phyloP scores from a whole-genome alignment of 257 asterid genomes.

The Fraxinus excelsior region DNA sequence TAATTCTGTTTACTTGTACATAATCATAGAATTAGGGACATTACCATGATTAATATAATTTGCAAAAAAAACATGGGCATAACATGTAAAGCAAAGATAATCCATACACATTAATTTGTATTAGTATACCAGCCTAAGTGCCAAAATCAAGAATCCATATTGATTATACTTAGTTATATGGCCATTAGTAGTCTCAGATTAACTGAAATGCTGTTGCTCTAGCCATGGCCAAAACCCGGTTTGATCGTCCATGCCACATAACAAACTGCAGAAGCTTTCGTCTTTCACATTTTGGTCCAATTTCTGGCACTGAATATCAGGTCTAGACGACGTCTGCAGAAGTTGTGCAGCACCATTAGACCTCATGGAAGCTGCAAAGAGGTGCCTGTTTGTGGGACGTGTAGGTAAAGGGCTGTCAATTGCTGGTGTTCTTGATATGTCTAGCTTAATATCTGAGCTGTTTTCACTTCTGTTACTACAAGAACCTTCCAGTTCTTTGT shows the following conservation, averaged over 20 bases:
- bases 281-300: neutral
- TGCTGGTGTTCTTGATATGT: constrained; percentile 1
- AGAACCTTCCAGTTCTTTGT: constrained; percentile 18
- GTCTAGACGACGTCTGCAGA: neutral
- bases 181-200: neutral
- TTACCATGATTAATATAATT: neutral
- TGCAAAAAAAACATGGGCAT: neutral
- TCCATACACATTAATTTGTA: neutral
- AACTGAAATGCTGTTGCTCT: neutral
- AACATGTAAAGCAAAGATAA: neutral
- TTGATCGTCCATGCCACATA: neutral
- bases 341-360: neutral
- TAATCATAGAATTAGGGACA: neutral
- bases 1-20: neutral
- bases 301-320: neutral
- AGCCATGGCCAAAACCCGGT: constrained; percentile 1
- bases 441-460: neutral
- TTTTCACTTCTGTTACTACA: constrained; percentile 16
- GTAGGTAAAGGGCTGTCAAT: neutral
- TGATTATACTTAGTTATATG: neutral
- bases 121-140: neutral
- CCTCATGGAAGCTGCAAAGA: neutral
- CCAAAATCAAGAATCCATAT: neutral
- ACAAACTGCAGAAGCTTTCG: constrained; percentile 1
- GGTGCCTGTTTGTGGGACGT: neutral